These are phyloP conservation scores for Rosa lucieae DNA, from an alignment of 306 rosid genomes.

Conservation along the genomic window DNA sequence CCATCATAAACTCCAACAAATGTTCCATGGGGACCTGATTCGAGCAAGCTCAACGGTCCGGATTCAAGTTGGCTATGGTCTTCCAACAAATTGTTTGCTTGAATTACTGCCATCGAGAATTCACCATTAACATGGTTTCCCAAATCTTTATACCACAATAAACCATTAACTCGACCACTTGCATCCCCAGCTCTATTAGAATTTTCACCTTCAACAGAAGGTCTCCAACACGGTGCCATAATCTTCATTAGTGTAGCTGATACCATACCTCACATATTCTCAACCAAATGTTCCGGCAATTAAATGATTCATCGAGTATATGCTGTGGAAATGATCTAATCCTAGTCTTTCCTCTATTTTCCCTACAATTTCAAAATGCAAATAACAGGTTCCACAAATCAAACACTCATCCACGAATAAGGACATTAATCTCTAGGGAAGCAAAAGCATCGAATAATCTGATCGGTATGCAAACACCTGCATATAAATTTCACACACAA, in stretches of 20 bases:
- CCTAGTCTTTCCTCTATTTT: conserved; percentile 40
- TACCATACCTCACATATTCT: conserved; percentile 92
- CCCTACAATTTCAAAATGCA: conserved; percentile 41
- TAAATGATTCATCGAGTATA: conserved; percentile 41
- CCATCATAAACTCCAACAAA: conserved; percentile 95
- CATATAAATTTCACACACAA: conserved; percentile 34
- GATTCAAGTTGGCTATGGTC: conserved; percentile 97
- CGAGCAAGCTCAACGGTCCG: conserved; percentile 61
- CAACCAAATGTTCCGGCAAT: conserved; percentile 60
- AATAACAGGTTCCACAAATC: conserved; percentile 53
- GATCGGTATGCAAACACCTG: conserved; percentile 48
- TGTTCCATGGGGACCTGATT: conserved; percentile 66
- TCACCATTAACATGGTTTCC: conserved; percentile 80
- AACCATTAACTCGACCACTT: conserved; percentile 67
- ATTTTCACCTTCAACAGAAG: conserved; percentile 48
- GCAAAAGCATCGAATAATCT: conserved; percentile 45
- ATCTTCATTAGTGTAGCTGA: conserved; percentile 62
- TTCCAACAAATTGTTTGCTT: conserved; percentile 88
- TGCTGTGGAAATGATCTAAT: conserved; percentile 34
- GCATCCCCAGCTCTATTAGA: conserved; percentile 58
- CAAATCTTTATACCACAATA: conserved; percentile 79
- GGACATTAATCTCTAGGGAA: conserved; percentile 52
- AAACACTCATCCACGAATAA: conserved; percentile 51
- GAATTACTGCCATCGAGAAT: conserved; percentile 95
- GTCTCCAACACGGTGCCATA: conserved; percentile 78